phyloP scores from a whole-genome alignment of 495 filamentous ascomycete genomes.

The Neurospora sp. region DNA sequence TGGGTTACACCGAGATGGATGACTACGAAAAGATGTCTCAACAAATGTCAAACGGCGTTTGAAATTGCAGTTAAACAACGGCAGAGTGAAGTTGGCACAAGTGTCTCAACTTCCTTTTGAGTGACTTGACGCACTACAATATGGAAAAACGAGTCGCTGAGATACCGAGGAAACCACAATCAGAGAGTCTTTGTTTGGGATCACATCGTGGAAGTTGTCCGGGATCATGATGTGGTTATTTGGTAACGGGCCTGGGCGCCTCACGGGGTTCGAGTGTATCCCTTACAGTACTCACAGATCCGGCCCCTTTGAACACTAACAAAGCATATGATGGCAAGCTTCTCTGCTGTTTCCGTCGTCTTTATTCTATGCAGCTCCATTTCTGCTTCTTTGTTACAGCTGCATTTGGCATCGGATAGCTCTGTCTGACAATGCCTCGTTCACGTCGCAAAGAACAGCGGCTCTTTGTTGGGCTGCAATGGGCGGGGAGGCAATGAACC shows the following conservation, averaged over 20 bases:
- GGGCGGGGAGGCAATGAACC: background rate
- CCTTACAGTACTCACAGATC: background rate
- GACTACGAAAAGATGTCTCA: background rate
- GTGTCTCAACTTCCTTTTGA: background rate
- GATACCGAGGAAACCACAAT: background rate
- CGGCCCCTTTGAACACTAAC: background rate
- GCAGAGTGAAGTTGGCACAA: background rate
- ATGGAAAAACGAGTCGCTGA: background rate
- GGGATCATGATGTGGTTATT: background rate
- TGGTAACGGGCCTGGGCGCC: background rate
- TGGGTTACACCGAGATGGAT: background rate
- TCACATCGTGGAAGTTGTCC: background rate
- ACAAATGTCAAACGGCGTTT: background rate
- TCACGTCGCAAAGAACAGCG: slow-evolving; percentile 7
- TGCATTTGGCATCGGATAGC: background rate
- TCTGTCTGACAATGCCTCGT: background rate
- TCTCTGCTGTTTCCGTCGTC: slow-evolving; percentile 21
- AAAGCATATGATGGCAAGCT: slow-evolving; percentile 1
- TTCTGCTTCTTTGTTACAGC: background rate
- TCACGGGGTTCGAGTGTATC: background rate
- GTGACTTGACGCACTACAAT: background rate
- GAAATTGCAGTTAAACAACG: background rate
- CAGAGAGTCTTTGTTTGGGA: background rate
- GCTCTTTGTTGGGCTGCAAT: slow-evolving; percentile 8
- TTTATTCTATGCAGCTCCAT: slow-evolving; percentile 32